phyloP scores from a whole-genome alignment of 2,329 filamentous ascomycete species.

The Pseudogymnoascus sp. region DNA sequence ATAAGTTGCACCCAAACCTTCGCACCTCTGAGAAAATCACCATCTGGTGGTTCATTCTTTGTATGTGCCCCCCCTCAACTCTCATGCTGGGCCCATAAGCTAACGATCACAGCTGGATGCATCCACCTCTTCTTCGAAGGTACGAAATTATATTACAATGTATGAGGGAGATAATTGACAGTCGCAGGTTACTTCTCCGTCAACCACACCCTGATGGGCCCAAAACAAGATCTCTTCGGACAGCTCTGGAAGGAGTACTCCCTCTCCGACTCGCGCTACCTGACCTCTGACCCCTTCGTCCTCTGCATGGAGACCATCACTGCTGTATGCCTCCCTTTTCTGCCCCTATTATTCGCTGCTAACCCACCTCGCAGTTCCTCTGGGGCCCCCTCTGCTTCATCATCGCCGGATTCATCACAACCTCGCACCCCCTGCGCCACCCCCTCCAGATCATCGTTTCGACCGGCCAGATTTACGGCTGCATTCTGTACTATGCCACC shows the following conservation, averaged over 20 bases:
- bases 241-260: constrained; percentile 55
- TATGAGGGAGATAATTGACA: not conserved
- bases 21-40: constrained; percentile 47
- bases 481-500: constrained; percentile 57
- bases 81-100: not conserved
- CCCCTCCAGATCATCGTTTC: constrained; percentile 39
- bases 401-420: constrained; percentile 40
- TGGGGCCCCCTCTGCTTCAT: constrained; percentile 54
- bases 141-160: constrained; percentile 6
- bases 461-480: constrained; percentile 40
- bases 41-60: constrained; percentile 70
- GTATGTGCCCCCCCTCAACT: constrained; percentile 40
- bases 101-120: constrained; percentile 20
- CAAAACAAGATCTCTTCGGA: constrained; percentile 38
- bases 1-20: constrained; percentile 45
- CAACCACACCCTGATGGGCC: constrained; percentile 37
- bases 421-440: constrained; percentile 40
- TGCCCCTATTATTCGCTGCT: not conserved
- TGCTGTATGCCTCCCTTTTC: constrained; percentile 27
- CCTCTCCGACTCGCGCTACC: constrained; percentile 49
- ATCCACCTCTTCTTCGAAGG: constrained; percentile 32
- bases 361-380: constrained; percentile 33
- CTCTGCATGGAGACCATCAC: constrained; percentile 50
- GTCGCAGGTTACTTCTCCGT: constrained; percentile 40
- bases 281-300: constrained; percentile 46